Conservation (phyloP, 306 rosid genomes). For the Prunus armeniaca region DNA sequence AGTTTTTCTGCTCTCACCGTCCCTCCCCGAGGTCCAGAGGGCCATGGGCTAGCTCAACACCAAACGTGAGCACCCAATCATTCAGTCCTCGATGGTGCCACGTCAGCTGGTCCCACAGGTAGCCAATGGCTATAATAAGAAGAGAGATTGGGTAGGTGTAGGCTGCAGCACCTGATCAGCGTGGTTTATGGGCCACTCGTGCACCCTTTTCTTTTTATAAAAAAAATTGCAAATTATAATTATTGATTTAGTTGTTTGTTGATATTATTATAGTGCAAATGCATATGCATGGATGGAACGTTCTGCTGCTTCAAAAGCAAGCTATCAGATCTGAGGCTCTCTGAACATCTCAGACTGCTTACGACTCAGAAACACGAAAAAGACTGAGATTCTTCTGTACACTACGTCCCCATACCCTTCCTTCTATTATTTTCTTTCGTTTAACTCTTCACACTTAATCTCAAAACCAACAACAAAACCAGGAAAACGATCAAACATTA, state of each 20-base stretch:
- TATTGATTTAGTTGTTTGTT: conserved; percentile 22
- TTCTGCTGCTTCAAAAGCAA: conserved; percentile 39
- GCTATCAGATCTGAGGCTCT: conserved; percentile 32
- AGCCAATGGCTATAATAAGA: neutral
- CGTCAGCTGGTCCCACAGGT: neutral
- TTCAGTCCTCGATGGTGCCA: conserved; percentile 21
- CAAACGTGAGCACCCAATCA: conserved; percentile 6
- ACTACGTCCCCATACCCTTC: conserved; percentile 19
- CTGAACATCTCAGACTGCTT: conserved; percentile 25
- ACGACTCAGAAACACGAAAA: neutral
- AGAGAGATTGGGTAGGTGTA: neutral
- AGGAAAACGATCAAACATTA: too few relatives aligned
- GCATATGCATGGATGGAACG: conserved; percentile 69
- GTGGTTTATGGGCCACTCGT: conserved; percentile 49
- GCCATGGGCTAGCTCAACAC: neutral
- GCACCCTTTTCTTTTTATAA: neutral
- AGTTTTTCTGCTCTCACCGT: too few relatives aligned
- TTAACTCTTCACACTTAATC: neutral
- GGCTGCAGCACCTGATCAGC: conserved; percentile 51
- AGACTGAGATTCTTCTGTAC: conserved; percentile 37
- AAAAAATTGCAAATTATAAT: neutral
- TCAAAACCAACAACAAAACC: too few relatives aligned
- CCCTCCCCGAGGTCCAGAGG: too few relatives aligned
- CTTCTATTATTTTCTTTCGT: neutral
- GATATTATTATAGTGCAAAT: conserved; percentile 11